Base-by-base conservation (phyloP, 306 rosid genomes). In the Prunus campanulata region DNA sequence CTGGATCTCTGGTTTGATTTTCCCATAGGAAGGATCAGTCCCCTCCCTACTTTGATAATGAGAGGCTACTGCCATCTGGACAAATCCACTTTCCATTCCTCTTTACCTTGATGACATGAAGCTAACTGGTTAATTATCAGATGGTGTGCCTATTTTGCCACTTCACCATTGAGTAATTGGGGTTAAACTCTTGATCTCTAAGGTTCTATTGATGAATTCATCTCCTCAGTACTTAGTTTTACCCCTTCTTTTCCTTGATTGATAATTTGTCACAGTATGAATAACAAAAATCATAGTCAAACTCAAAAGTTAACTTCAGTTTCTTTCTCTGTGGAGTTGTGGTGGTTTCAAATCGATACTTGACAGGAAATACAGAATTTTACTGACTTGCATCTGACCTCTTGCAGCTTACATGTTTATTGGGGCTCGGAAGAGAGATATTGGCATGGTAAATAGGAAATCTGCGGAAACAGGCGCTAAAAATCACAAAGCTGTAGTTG, bases 351-450 rank as follows among this genome's bases (percentile, higher is more conserved):
- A 49, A 9, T 54, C 6, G 4, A 18, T 81, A 25, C 3, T 19
- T 30, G 51, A 71, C n/a, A n/a, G 56, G 64, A 76, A 46, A 75
- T 16, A 56, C 70, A n/a, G 20, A 52, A 75, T 66, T 49, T 81
- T 25, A 62, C 71, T 77, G 74, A 81, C 70, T 70, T 62, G 64
- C 66, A 66, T 80, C 30, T 81, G 55, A 49, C 68, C 29, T 66
- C 70, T 64, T 79, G 77, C 90, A 93, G 97, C 93, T 74, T 93
- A 75, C 83, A 81, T 93, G 56, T 91, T 93, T 82, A 82, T 83
- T 61, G 78, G 81, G 30, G 84, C 89, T 52, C 87, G 78, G 78
- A 86, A 64, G 84, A 86, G 82, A 85, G 91, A 88, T 9, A 55
- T 74, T 20, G 68, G 64, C 71, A 77, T 73, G 54, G 49, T 35